Evolutionary conservation across 2,329 filamentous ascomycete genomes (phyloP).

Genomic region (Fusarium pilosicola): DNA sequence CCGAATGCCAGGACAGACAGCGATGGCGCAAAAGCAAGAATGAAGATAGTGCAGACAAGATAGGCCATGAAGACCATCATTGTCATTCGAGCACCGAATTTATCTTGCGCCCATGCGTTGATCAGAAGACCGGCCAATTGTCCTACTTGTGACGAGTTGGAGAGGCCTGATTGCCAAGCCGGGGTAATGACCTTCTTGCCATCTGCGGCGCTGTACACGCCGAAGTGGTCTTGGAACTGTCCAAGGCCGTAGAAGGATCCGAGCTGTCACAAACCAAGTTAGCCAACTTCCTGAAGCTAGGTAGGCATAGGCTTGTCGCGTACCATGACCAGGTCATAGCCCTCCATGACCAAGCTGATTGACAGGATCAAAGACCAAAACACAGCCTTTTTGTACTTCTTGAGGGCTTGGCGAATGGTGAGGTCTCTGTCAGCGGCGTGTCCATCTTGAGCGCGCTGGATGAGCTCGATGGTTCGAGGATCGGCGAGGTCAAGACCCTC

Average conservation of each 20-base stretch:
- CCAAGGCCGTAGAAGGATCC: constrained; percentile 28
- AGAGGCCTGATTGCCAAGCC: constrained; percentile 58
- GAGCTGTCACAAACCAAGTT: not conserved
- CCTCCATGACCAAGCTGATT: not conserved
- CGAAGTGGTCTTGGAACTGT: constrained; percentile 31
- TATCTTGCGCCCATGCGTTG: constrained; percentile 55
- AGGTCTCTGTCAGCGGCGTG: constrained; percentile 35
- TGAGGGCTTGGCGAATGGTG: constrained; percentile 16
- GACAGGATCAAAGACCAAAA: not conserved
- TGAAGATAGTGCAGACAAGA: constrained; percentile 10
- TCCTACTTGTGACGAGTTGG: constrained; percentile 55
- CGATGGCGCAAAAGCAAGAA: constrained; percentile 47
- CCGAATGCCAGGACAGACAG: constrained; percentile 50
- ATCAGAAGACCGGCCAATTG: constrained; percentile 56
- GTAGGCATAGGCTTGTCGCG: not conserved
- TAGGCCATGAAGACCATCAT: constrained; percentile 38
- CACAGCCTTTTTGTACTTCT: not conserved
- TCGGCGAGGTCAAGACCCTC: not conserved
- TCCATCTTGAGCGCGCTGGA: constrained; percentile 24
- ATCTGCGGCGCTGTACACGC: not conserved
- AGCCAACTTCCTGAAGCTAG: not conserved
- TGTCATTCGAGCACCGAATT: constrained; percentile 42
- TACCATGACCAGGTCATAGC: constrained; percentile 52
- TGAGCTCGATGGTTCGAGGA: constrained; percentile 7
- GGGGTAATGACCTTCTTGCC: constrained; percentile 52